Base-by-base conservation (phyloP, 2,329 filamentous ascomycete species). In the Phialocephala sp. region DNA sequence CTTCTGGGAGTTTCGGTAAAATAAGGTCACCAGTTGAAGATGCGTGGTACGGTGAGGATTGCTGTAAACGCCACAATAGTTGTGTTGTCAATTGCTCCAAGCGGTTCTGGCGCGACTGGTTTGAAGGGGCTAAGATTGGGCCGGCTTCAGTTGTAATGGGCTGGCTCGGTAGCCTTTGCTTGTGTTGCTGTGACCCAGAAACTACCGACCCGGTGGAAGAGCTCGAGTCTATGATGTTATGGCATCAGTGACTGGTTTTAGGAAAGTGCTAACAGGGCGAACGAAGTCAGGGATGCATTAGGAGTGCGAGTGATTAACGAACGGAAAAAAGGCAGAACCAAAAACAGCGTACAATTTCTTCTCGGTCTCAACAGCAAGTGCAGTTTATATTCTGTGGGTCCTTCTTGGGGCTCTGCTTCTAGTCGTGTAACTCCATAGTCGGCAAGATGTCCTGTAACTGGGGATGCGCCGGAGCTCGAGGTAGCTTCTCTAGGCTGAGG, bases 351-450 rank as follows among this genome's bases (percentile, higher is more conserved):
- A 68, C 67, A 97, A 8, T 86, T 87, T 67, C 93, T 86, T 65
- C 94, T 86, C 18, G 91, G 89, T 41, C 93, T 88, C 60, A 97
- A 81, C 8, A 98, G 84, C 6, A 99, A 82, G 79, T 98, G 95
- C 52, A 99, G 81, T 78, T 99, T 99, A 80, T 99, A 99, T 79
- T 99, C 95, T 0, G 92, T 96, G 20, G 95, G 93, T 0, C 95
- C 95, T 69, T 96, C 90, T 76, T 98, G 94, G 6, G 94, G 94
- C 77, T 99, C 95, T 14, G 94, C 90, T 69, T 94, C 90, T 18
- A 99, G 81, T 74, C 90, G 92, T 54, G 89, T 90, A 55, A 95
- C 86, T 1, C 85, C 86, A 76, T 87, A 89, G 63, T 90, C 85
- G 4, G 83, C 83, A 14, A 87, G 79, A 8, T 83, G 72, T n/a